These are phyloP conservation scores for Boletellus ananiceps DNA, from an alignment of 768 basidiomycete genomes.

Conservation along the genomic window DNA sequence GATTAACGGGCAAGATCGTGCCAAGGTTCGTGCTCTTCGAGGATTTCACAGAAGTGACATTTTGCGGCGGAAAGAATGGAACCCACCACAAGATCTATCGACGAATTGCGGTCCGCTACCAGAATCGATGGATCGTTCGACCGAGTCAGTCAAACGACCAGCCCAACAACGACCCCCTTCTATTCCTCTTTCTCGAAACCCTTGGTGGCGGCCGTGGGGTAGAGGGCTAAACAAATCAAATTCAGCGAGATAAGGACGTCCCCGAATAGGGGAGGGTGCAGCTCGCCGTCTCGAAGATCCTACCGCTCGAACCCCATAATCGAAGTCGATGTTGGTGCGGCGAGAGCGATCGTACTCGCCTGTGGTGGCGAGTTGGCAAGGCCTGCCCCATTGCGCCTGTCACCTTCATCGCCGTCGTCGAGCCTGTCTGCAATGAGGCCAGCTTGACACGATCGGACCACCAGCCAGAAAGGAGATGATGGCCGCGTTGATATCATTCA, in stretches of 20 bases:
- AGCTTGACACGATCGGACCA: constrained; percentile 6
- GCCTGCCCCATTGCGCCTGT: constrained; percentile 8
- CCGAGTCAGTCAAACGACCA: constrained; percentile 49
- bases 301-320: constrained; percentile 12
- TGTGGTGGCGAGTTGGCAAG: constrained; percentile 1
- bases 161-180: constrained; percentile 39
- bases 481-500: constrained; percentile 5
- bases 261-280: constrained; percentile 9
- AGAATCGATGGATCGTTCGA: constrained; percentile 63
- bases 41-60: constrained; percentile 50
- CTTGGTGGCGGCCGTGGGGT: constrained; percentile 45
- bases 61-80: constrained; percentile 42
- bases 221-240: constrained; percentile 39
- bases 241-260: constrained; percentile 9
- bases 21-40: constrained; percentile 37
- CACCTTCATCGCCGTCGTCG: constrained; percentile 15
- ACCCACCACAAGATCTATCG: constrained; percentile 54
- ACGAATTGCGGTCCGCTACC: constrained; percentile 52
- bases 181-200: constrained; percentile 51
- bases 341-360: background rate
- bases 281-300: constrained; percentile 39
- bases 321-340: constrained; percentile 11
- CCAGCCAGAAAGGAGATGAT: constrained; percentile 1
- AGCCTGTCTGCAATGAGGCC: constrained; percentile 14
- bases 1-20: constrained; percentile 39